Conservation (phyloP, 2,329 filamentous ascomycete genomes). For the Laburnicola sp. region DNA sequence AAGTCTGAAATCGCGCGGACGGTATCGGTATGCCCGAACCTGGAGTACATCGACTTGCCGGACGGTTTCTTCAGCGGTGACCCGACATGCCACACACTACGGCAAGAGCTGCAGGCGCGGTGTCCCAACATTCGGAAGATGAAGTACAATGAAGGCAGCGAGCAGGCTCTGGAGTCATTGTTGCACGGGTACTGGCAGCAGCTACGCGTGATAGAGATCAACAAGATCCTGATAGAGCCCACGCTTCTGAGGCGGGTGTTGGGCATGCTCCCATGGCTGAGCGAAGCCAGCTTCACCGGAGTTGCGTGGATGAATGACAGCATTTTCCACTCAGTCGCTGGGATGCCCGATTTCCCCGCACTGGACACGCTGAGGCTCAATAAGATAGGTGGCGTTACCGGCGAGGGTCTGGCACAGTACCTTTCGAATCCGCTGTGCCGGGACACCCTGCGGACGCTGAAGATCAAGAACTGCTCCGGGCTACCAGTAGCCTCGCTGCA, state of each 20-base stretch:
- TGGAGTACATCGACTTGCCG: conserved; percentile 88
- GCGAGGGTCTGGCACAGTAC: conserved; percentile 69
- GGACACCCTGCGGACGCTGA: conserved; percentile 66
- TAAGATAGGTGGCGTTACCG: conserved; percentile 71
- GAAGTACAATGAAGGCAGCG: conserved; percentile 77
- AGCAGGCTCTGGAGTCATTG: conserved; percentile 73
- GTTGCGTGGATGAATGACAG: conserved; percentile 73
- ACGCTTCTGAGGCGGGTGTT: conserved; percentile 71
- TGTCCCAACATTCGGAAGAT: conserved; percentile 88
- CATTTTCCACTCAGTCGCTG: conserved; percentile 68
- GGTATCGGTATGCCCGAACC: conserved; percentile 79
- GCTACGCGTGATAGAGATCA: conserved; percentile 73
- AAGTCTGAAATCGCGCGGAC: conserved; percentile 83
- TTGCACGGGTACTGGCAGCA: conserved; percentile 68
- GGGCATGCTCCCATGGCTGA: conserved; percentile 66
- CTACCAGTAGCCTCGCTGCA: conserved; percentile 66
- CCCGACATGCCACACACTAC: conserved; percentile 70
- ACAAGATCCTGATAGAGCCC: conserved; percentile 69
- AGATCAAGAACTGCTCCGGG: conserved; percentile 68
- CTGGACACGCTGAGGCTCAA: conserved; percentile 74
- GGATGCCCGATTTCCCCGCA: conserved; percentile 72
- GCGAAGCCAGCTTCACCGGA: conserved; percentile 73
- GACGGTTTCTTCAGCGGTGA: conserved; percentile 87
- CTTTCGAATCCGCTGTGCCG: conserved; percentile 61
- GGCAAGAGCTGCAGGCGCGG: conserved; percentile 79